Conservation (phyloP, 2,329 filamentous ascomycete genomes). For the Ophiocordyceps robertsii region DNA sequence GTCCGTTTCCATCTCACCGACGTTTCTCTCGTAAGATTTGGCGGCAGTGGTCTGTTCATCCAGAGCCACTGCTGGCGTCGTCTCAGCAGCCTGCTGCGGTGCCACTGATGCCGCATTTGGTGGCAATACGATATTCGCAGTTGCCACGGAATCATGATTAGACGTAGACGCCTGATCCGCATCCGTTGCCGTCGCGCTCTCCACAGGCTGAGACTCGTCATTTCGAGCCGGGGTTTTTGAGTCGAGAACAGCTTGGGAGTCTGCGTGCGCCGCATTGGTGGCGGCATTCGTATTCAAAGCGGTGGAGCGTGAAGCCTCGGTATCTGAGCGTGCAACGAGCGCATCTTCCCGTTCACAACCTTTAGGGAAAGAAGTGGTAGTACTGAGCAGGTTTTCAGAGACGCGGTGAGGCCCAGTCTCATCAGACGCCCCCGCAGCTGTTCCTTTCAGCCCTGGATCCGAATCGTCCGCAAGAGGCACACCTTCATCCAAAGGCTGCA, state of each 20-base stretch:
- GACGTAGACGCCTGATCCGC: not conserved
- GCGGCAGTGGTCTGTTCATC: not conserved
- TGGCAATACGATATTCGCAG: no score
- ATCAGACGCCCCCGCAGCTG: no score
- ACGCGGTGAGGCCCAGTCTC: no score
- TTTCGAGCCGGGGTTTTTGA: not conserved
- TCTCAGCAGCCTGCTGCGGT: not conserved
- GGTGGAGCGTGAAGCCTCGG: not conserved
- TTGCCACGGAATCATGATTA: no score
- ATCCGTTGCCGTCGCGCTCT: not conserved
- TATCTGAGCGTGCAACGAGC: not conserved
- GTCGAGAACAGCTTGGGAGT: not conserved
- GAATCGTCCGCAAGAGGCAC: no score
- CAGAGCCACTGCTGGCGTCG: constrained; percentile 1
- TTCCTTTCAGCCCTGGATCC: no score
- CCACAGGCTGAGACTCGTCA: constrained; percentile 1
- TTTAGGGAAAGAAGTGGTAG: no score
- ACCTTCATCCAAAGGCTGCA: not conserved
- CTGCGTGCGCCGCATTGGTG: not conserved
- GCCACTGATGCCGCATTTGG: no score
- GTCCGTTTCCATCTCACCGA: constrained; percentile 12
- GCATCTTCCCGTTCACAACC: no score
- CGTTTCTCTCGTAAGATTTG: constrained; percentile 1
- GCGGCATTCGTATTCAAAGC: not conserved
- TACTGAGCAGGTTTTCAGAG: no score